Evolutionary conservation across 179 eudicot genomes (phyloP).

Genomic region (Gypsophila paniculata): DNA sequence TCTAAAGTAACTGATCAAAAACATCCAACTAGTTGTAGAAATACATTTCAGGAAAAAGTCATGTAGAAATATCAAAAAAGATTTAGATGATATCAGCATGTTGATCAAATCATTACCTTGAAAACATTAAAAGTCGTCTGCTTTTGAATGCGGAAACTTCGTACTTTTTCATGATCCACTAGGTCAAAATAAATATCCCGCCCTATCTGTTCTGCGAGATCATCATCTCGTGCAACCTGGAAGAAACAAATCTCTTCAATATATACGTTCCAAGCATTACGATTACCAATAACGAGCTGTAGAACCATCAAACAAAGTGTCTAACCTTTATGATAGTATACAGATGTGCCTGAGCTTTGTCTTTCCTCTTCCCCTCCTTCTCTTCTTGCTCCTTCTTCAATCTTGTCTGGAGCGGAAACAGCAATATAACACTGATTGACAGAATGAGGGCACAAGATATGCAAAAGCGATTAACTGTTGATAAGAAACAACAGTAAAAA

Average conservation of each 20-base stretch:
- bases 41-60: background rate
- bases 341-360: slow-evolving; percentile 82
- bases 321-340: slow-evolving; percentile 86
- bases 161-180: slow-evolving; percentile 88
- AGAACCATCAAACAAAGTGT: background rate
- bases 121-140: slow-evolving; percentile 56
- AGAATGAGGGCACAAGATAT: background rate
- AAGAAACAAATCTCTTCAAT: slow-evolving; percentile 22
- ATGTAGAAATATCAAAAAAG: background rate
- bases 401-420: slow-evolving; percentile 45
- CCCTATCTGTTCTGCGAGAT: slow-evolving; percentile 69
- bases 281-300: background rate
- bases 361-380: slow-evolving; percentile 71
- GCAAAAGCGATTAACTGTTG: background rate
- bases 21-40: background rate
- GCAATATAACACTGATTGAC: background rate
- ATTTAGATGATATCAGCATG: background rate
- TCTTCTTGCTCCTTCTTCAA: slow-evolving; percentile 82
- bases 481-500: slow-evolving; percentile 10
- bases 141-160: slow-evolving; percentile 72
- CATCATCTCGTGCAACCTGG: slow-evolving; percentile 85
- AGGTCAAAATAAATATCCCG: slow-evolving; percentile 78
- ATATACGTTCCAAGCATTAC: background rate
- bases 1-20: too few relatives aligned
- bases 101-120: slow-evolving; percentile 45